Percentiles rank a stretch among this genome's conserved stretches.
phyloP scores from a whole-genome alignment of 2,329 filamentous ascomycete species.

The Paecilomyces fulvus region DNA sequence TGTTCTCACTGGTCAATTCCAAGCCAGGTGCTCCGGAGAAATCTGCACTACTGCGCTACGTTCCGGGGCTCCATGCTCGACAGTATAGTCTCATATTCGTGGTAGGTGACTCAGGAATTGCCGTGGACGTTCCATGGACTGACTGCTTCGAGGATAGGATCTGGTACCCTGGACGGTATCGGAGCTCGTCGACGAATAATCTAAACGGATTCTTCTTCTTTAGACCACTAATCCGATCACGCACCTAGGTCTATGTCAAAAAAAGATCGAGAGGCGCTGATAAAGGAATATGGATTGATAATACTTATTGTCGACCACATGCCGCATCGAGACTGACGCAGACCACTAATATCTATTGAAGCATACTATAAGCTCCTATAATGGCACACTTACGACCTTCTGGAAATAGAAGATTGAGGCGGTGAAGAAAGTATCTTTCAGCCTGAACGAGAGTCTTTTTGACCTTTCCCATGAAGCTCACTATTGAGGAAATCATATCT shows the following conservation, averaged over 20 bases:
- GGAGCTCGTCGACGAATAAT: background rate
- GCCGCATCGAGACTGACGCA: too few species aligned
- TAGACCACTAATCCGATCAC: background rate
- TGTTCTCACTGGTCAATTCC: background rate
- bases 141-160: background rate
- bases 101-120: background rate
- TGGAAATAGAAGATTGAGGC: too few species aligned
- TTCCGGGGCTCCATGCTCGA: background rate
- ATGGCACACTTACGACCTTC: too few species aligned
- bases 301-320: background rate
- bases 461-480: too few species aligned
- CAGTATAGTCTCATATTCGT: background rate
- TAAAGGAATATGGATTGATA: background rate
- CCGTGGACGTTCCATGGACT: background rate
- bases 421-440: too few species aligned
- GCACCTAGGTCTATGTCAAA: background rate
- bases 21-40: background rate
- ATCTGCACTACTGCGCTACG: background rate
- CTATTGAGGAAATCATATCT: too few species aligned
- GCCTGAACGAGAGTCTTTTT: too few species aligned
- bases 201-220: background rate
- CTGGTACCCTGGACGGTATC: background rate
- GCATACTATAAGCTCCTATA: too few species aligned
- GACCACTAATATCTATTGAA: too few species aligned
- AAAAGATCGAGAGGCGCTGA: background rate